Evolutionary conservation across 2,329 filamentous ascomycete genomes (phyloP).

Genomic region (Hypoxylon sp.): DNA sequence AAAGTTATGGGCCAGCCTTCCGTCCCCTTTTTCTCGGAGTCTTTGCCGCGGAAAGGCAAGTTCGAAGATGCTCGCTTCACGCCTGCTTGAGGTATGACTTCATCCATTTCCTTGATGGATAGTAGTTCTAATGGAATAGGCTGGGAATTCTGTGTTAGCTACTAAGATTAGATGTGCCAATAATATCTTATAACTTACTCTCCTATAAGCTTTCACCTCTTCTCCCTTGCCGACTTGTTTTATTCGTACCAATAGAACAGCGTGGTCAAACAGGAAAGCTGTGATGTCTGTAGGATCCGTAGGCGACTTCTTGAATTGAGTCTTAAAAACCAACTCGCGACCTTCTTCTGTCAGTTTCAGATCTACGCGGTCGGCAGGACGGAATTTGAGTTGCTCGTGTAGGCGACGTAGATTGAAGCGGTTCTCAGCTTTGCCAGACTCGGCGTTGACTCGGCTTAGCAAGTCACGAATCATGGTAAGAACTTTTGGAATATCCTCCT

Average conservation of each 20-base stretch:
- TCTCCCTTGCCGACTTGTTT: constrained; percentile 95
- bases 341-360: constrained; percentile 94
- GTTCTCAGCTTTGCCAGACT: constrained; percentile 97
- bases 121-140: constrained; percentile 95
- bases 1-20: constrained; percentile 97
- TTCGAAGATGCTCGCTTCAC: constrained; percentile 91
- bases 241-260: constrained; percentile 88
- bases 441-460: constrained; percentile 88
- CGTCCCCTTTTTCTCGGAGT: constrained; percentile 68
- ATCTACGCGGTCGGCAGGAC: constrained; percentile 90
- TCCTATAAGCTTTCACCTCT: constrained; percentile 93
- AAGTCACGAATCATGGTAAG: constrained; percentile 89
- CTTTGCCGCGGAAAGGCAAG: constrained; percentile 67
- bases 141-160: constrained; percentile 55
- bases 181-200: constrained; percentile 57
- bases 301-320: constrained; percentile 90
- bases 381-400: constrained; percentile 92
- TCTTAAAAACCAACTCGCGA: constrained; percentile 94
- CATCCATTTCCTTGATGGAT: constrained; percentile 96
- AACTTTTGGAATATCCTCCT: constrained; percentile 91
- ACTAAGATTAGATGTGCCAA: neutral
- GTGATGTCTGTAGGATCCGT: constrained; percentile 92
- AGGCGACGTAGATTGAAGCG: constrained; percentile 94
- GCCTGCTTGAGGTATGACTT: constrained; percentile 85
- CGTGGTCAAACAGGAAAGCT: constrained; percentile 96